phyloP scores from a whole-genome alignment of 441 rosid species.

The Adansonia gregorii region DNA sequence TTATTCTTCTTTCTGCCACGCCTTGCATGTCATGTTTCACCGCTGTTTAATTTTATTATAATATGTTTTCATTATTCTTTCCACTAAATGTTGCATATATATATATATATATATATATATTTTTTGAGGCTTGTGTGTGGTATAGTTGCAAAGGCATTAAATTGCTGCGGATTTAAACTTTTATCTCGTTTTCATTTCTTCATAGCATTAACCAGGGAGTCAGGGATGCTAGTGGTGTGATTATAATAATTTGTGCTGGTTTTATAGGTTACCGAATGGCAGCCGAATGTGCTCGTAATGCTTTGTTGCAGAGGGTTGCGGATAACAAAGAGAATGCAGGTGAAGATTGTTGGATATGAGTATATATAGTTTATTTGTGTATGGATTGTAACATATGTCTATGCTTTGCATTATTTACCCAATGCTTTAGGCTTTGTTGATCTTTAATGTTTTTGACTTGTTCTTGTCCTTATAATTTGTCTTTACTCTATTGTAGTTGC shows the following conservation, averaged over 20 bases:
- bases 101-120: too few relatives aligned
- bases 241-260: slow-evolving; percentile 19
- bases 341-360: slow-evolving; percentile 27
- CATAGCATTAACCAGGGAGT: background rate
- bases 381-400: background rate
- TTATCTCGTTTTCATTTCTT: background rate
- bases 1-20: background rate
- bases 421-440: background rate
- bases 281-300: slow-evolving; percentile 87
- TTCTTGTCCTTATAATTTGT: background rate
- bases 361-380: background rate
- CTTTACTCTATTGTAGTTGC: background rate
- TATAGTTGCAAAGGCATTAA: background rate
- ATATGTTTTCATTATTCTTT: background rate
- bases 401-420: slow-evolving; percentile 9
- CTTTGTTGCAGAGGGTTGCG: slow-evolving; percentile 66
- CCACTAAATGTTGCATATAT: background rate
- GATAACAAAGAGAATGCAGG: slow-evolving; percentile 90
- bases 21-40: background rate
- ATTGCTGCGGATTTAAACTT: background rate
- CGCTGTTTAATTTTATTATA: background rate
- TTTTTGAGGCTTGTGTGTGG: background rate
- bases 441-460: background rate
- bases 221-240: background rate
- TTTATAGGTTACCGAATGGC: slow-evolving; percentile 90